Evolutionary conservation across 805 yeast species (phyloP), one percentile per base, ranked within the genome.

Genomic region (Candida argentea): DNA sequence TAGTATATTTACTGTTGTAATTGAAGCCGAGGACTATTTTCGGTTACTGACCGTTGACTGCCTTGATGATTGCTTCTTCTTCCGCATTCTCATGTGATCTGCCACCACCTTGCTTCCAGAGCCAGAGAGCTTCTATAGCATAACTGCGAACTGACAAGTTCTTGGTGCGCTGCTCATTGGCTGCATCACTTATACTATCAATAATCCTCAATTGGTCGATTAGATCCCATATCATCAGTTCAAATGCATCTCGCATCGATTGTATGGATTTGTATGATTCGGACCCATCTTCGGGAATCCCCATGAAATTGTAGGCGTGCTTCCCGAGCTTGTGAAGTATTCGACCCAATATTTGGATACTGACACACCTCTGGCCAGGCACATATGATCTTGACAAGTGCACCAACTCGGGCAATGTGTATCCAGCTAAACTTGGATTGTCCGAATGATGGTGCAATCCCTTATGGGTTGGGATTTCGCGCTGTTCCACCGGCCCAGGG

Each of bases 361-460:
- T 85, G 8, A 91, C 67, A 35, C 91, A 74, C 26, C 96, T 62
- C 54, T 91, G 99, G 0, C 93, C 76, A 1, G 93, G 73, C 31
- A 79, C 72, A 2, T 79, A 71, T 2, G 95, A 83, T 37, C 95
- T 64, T 4, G 86, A 58, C 26, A 84, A 65, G 40, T 80, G 91
- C 1, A 80, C 78, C 28, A 91, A 61, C 48, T 91, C 99, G 0
- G 72, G 62, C 14, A 91, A 48, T 0, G 96, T 87, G 50, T 91
- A 91, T 0, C 99, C 99, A 0, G 97, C 94, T 29, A 87, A 61
- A 25, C 76, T 75, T 0, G 97, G 95, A 26, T 79, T 75, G 7
- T 79, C 84, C 0, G 95, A 69, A 52, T 91, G 99, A 49, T 91
- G 97, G 44, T 85, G 95, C 15, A 91, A 65, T 0, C 95, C 98